These are phyloP conservation scores for Biscogniauxia mediterranea DNA, from an alignment of 2,329 filamentous ascomycete species.

Conservation along the genomic window DNA sequence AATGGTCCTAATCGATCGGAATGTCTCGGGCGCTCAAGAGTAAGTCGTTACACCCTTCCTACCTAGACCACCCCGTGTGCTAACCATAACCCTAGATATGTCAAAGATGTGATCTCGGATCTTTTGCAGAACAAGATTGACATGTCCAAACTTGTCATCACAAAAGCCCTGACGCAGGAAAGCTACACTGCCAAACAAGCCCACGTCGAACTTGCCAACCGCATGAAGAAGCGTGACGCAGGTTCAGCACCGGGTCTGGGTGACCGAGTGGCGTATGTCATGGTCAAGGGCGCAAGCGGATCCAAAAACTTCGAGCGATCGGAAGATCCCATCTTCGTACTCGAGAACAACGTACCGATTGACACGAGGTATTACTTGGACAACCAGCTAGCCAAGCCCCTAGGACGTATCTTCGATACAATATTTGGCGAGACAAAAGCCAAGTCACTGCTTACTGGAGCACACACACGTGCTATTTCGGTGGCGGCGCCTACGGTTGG, in stretches of 20 bases:
- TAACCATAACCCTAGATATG: constrained; percentile 64
- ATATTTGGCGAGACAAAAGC: constrained; percentile 94
- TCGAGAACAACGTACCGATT: constrained; percentile 96
- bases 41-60: constrained; percentile 48
- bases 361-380: constrained; percentile 99
- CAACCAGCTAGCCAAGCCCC: constrained; percentile 93
- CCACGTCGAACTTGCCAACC: constrained; percentile 89
- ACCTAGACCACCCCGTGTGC: constrained; percentile 23
- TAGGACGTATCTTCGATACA: constrained; percentile 94
- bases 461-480: constrained; percentile 91
- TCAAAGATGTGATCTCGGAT: constrained; percentile 94
- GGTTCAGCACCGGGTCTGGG: constrained; percentile 90
- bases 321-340: constrained; percentile 93
- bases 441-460: constrained; percentile 79
- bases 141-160: constrained; percentile 99
- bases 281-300: constrained; percentile 85
- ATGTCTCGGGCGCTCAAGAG: constrained; percentile 89
- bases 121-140: constrained; percentile 96
- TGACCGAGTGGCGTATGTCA: constrained; percentile 97
- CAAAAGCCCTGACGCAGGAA: constrained; percentile 89
- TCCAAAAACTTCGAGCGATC: constrained; percentile 96
- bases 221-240: constrained; percentile 95
- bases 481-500: constrained; percentile 89
- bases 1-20: constrained; percentile 92
- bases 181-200: constrained; percentile 92